Evolutionary conservation across 306 rosid species (phyloP), one percentile per base, ranked within the genome.

Genomic region (Ceratonia siliqua): DNA sequence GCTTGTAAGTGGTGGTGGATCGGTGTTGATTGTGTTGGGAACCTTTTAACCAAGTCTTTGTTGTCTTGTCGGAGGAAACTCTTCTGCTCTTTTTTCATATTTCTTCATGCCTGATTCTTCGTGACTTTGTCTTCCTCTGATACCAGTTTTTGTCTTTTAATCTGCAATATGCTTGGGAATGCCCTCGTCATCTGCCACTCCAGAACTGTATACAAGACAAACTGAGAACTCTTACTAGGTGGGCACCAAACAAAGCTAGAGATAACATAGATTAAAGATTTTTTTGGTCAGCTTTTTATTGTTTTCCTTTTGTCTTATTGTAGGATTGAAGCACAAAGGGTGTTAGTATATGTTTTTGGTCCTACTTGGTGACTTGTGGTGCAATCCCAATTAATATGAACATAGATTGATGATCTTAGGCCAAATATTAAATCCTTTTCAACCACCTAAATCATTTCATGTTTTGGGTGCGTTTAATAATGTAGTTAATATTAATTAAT

Each of bases 51-150:
- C 52, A 68, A 77, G 84, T 42, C 64, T 68, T 62, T 86, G 96
- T 94, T 97, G 82, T 78, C 61, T 72, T 89, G 98, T 91, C 91
- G 97, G 96, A 48, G 75, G 76, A 81, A 79, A 64, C 81, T 57
- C 65, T 20, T 78, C 33, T 42, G 70, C 67, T 77, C 68, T 84
- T 53, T 80, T 79, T 78, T 73, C 70, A 73, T 43, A 67, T 71
- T 72, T 75, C 79, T 69, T 74, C 85, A 80, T 89, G 89, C 89
- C 86, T 70, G 75, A 87, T 80, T 86, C 84, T 76, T 67, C 57
- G 80, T 82, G 77, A 62, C 76, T 71, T 83, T 90, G 88, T 88
- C 86, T 79, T 72, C 80, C 18, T 65, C 46, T 58, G 17, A 64
- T 72, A 27, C 53, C 48, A 81, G 49, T 38, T 78, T 78, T 71